Conservation (phyloP, 129 eudicot genomes). For the Pulicaria dysenterica region DNA sequence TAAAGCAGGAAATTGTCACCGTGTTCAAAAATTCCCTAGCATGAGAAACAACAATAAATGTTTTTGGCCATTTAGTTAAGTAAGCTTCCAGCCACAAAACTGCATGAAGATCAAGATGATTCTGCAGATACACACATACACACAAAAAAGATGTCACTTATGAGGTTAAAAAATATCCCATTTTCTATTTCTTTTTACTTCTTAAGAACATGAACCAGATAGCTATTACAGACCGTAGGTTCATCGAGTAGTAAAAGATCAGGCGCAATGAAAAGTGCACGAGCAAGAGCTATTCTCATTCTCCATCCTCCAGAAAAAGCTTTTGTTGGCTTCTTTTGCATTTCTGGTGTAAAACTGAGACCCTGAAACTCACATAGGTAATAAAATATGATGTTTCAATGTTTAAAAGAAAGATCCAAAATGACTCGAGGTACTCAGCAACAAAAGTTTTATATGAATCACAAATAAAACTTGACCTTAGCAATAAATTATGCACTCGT, state of each 20-base stretch:
- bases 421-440: neutral
- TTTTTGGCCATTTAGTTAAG: conserved; percentile 97
- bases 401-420: neutral
- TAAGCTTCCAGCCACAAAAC: conserved; percentile 95
- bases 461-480: neutral
- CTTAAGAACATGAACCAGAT: conserved; percentile 4
- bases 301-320: conserved; percentile 99
- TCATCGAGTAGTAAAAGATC: conserved; percentile 93
- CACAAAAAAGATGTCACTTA: neutral
- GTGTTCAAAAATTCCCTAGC: conserved; percentile 96
- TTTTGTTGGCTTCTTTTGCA: conserved; percentile 83
- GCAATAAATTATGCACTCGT: neutral
- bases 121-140: conserved; percentile 46
- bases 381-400: conserved; percentile 12
- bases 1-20: conserved; percentile 43
- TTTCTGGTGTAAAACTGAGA: conserved; percentile 91
- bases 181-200: conserved; percentile 1
- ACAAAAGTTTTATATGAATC: neutral
- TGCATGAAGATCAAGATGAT: conserved; percentile 99
- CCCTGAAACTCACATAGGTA: conserved; percentile 60
- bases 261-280: conserved; percentile 96
- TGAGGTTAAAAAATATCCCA: conserved; percentile 7
- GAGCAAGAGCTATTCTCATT: conserved; percentile 99
- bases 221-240: conserved; percentile 70
- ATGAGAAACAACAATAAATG: conserved; percentile 98